Evolutionary conservation across 108 stramenopile genomes (phyloP).

Genomic region (Nannochloropsis salina): DNA sequence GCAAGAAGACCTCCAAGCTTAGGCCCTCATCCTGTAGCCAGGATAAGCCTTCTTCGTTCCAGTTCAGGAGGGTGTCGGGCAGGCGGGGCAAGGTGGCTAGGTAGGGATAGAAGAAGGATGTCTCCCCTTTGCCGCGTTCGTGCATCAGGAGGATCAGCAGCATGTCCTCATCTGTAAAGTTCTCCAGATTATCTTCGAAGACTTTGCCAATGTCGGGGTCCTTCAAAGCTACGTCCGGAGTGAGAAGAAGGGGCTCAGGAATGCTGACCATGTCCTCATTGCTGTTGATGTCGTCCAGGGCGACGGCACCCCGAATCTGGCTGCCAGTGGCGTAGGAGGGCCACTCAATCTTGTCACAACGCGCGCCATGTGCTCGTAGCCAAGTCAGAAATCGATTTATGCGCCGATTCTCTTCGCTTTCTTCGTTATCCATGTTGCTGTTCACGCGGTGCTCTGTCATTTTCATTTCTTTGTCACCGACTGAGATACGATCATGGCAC

Average conservation of each 20-base stretch:
- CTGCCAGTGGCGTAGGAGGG: constrained; percentile 32
- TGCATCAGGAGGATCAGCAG: constrained; percentile 57
- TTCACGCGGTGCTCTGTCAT: too few species aligned
- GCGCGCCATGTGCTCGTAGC: constrained; percentile 35
- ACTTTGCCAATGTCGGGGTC: constrained; percentile 47
- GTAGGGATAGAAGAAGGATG: constrained; percentile 58
- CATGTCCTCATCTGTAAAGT: constrained; percentile 48
- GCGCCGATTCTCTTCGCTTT: background rate
- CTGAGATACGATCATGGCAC: too few species aligned
- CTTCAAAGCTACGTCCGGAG: constrained; percentile 43
- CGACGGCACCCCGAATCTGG: constrained; percentile 44
- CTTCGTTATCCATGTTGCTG: background rate
- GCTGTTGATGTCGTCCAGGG: constrained; percentile 30
- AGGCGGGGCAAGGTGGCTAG: constrained; percentile 53
- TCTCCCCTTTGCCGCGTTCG: constrained; percentile 46
- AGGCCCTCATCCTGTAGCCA: constrained; percentile 53
- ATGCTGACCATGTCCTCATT: constrained; percentile 44
- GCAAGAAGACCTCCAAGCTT: constrained; percentile 18
- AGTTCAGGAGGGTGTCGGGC: constrained; percentile 31
- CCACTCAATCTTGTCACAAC: constrained; percentile 38
- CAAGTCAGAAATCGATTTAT: constrained; percentile 24
- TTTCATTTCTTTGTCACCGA: too few species aligned
- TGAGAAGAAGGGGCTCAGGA: constrained; percentile 40
- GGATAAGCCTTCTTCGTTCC: constrained; percentile 39
- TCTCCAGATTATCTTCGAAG: constrained; percentile 23